These are phyloP conservation scores for Leccinum obscurum DNA, from an alignment of 768 basidiomycete species.

Conservation along the genomic window DNA sequence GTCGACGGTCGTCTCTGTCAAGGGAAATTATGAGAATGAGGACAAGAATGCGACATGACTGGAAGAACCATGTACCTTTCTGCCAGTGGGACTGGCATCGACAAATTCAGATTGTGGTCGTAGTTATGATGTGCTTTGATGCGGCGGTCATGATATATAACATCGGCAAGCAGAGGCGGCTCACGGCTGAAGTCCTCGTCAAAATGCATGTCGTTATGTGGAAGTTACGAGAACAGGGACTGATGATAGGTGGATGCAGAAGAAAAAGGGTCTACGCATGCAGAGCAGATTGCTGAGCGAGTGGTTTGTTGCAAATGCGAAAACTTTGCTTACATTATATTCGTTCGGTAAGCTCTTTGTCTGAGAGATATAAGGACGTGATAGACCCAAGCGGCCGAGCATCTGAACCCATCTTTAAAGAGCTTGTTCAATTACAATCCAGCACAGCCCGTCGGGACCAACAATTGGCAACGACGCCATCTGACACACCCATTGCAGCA, in stretches of 20 bases:
- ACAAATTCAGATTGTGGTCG: background rate
- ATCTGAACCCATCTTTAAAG: too few relatives aligned
- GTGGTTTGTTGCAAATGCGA: too few relatives aligned
- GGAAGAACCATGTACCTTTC: background rate
- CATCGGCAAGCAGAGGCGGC: background rate
- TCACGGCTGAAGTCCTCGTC: background rate
- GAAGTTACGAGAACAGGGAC: background rate
- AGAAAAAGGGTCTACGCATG: too few relatives aligned
- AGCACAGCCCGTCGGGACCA: too few relatives aligned
- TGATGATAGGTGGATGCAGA: background rate
- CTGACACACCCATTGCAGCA: too few relatives aligned
- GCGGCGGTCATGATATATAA: background rate
- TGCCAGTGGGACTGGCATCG: background rate
- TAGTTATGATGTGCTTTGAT: background rate
- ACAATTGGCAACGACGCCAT: too few relatives aligned
- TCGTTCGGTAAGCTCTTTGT: too few relatives aligned
- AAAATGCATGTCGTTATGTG: background rate
- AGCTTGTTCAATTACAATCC: too few relatives aligned
- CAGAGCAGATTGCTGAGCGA: too few relatives aligned
- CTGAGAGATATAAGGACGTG: too few relatives aligned
- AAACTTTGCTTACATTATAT: background rate
- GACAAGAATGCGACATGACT: background rate
- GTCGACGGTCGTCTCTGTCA: background rate
- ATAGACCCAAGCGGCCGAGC: too few relatives aligned
- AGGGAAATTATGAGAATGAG: background rate